phyloP scores from a whole-genome alignment of 2,329 filamentous ascomycete genomes.

The Penicillium sp. region DNA sequence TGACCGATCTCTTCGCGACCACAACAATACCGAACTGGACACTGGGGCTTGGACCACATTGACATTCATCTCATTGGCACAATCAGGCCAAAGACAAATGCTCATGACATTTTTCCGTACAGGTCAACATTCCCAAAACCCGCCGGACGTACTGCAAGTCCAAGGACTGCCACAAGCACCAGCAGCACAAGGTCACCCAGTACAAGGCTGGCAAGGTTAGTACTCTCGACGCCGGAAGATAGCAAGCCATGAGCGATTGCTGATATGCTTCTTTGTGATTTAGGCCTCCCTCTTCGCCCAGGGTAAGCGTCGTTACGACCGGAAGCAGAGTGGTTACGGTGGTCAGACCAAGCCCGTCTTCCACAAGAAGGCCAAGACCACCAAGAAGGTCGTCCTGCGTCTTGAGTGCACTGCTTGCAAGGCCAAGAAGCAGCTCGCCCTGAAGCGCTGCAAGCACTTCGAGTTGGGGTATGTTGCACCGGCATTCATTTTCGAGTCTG shows the following conservation, averaged over 20 bases:
- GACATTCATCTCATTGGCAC: constrained; percentile 7
- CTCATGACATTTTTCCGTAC: constrained; percentile 28
- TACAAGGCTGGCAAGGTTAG: constrained; percentile 91
- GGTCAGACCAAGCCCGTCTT: constrained; percentile 99
- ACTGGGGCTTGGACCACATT: constrained; percentile 5
- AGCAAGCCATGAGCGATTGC: constrained; percentile 21
- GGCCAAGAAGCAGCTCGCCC: constrained; percentile 92
- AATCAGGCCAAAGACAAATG: constrained; percentile 12
- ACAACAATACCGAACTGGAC: constrained; percentile 12
- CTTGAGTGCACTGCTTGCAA: constrained; percentile 98
- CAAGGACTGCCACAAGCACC: constrained; percentile 91
- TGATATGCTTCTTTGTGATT: constrained; percentile 19
- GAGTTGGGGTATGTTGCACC: constrained; percentile 79
- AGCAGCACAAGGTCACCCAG: constrained; percentile 88
- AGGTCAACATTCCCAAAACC: constrained; percentile 99
- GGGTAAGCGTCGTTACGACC: constrained; percentile 99
- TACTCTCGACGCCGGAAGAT: constrained; percentile 25
- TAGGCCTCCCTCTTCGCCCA: constrained; percentile 90
- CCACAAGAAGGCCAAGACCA: constrained; percentile 99
- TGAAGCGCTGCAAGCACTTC: constrained; percentile 99
- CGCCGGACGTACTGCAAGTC: constrained; percentile 97
- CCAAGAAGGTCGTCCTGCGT: constrained; percentile 99
- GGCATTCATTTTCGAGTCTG: neutral
- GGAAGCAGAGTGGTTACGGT: constrained; percentile 99
- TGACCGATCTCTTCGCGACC: constrained; percentile 1